A percentile compares a stretch with the other conserved stretches of the same genome.
phyloP scores from a whole-genome alignment of 768 basidiomycete species.

The Tubosaeta sp. region DNA sequence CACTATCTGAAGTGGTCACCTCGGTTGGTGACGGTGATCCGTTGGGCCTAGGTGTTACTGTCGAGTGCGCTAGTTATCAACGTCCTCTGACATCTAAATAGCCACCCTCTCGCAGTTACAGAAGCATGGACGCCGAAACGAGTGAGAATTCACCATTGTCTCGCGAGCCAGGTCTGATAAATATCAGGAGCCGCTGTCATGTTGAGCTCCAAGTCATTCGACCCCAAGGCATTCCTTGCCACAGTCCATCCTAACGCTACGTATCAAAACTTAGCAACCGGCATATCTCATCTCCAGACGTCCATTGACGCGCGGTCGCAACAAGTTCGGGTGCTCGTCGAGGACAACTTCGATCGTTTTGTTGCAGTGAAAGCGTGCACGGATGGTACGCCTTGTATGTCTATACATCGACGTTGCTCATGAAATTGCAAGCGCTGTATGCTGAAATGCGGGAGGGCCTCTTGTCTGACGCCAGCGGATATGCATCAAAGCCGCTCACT shows the following conservation, averaged over 20 bases:
- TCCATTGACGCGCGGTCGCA: conserved; percentile 90
- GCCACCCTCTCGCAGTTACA: conserved; percentile 39
- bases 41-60: conserved; percentile 64
- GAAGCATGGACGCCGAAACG: conserved; percentile 71
- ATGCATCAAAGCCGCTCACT: conserved; percentile 75
- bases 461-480: conserved; percentile 70
- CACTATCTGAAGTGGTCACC: conserved; percentile 63
- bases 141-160: conserved; percentile 40
- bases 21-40: conserved; percentile 67
- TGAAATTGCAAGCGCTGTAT: conserved; percentile 59
- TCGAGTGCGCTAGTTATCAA: conserved; percentile 45
- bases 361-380: conserved; percentile 96
- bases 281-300: conserved; percentile 66
- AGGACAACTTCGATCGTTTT: conserved; percentile 97
- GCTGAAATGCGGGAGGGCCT: conserved; percentile 92
- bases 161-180: conserved; percentile 7
- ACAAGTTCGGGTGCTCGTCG: conserved; percentile 91
- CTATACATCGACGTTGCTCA: conserved; percentile 2
- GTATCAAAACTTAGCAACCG: conserved; percentile 82
- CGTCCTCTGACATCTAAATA: background rate
- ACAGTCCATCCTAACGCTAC: conserved; percentile 92
- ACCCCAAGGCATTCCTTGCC: conserved; percentile 91
- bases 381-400: conserved; percentile 58
- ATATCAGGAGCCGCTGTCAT: conserved; percentile 70
- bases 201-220: conserved; percentile 91